Conservation (phyloP, 495 filamentous ascomycete genomes). For the Penicillium cosmopolitanum region DNA sequence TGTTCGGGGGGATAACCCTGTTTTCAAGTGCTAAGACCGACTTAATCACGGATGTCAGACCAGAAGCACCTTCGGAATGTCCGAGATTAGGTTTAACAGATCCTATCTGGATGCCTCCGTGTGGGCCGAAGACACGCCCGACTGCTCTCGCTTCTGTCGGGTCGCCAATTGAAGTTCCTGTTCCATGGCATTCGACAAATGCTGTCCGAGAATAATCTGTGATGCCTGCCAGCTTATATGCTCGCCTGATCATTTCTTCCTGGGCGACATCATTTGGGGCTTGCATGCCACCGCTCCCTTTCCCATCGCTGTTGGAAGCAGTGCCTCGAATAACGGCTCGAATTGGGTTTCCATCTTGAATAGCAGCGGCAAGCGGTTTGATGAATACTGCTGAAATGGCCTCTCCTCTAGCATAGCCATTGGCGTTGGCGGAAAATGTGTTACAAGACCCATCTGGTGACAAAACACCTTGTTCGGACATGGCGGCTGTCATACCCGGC, state of each 20-base stretch:
- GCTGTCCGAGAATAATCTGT: neutral
- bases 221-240: neutral
- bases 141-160: constrained; percentile 48
- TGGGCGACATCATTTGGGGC: constrained; percentile 24
- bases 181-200: constrained; percentile 4
- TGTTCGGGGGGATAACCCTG: constrained; percentile 52
- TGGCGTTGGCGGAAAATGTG: constrained; percentile 61
- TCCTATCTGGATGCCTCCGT: constrained; percentile 24
- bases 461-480: constrained; percentile 37
- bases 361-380: constrained; percentile 26
- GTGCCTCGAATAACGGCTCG: constrained; percentile 42
- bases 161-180: constrained; percentile 23
- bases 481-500: constrained; percentile 32
- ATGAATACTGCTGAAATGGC: constrained; percentile 40
- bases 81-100: constrained; percentile 55
- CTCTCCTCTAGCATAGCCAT: constrained; percentile 69
- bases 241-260: neutral
- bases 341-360: constrained; percentile 37
- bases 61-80: constrained; percentile 56
- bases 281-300: constrained; percentile 18
- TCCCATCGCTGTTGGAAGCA: constrained; percentile 37
- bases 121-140: constrained; percentile 41
- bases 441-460: constrained; percentile 46
- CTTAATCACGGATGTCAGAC: constrained; percentile 61
- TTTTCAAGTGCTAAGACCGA: constrained; percentile 56